phyloP scores from a whole-genome alignment of 192 early-diverging fungal genomes.

The Umbelopsis ramanniana region DNA sequence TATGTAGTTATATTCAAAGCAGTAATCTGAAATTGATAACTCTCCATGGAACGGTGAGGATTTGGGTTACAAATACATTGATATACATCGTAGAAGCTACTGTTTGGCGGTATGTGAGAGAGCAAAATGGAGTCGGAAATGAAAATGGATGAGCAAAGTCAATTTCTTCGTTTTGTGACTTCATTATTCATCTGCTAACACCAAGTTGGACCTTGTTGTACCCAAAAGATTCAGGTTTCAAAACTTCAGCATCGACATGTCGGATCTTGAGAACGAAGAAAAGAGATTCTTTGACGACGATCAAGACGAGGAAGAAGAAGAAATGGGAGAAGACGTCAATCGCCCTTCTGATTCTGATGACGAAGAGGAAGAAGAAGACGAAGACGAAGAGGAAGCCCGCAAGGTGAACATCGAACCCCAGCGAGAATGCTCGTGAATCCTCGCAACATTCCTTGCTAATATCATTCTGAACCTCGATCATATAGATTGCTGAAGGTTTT shows the following conservation, averaged over 20 bases:
- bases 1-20: too few relatives aligned
- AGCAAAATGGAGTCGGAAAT: background rate
- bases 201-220: background rate
- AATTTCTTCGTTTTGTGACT: constrained; percentile 8
- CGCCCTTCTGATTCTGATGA: constrained; percentile 67
- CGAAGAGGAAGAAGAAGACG: constrained; percentile 64
- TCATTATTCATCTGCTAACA: background rate
- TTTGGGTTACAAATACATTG: too few relatives aligned
- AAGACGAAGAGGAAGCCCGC: constrained; percentile 53
- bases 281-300: constrained; percentile 53
- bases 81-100: too few relatives aligned
- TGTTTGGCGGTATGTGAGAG: too few relatives aligned
- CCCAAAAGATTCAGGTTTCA: constrained; percentile 9
- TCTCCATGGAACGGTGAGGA: too few relatives aligned
- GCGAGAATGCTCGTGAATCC: background rate
- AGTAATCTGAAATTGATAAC: too few relatives aligned
- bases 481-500: constrained; percentile 66
- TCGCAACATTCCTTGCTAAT: background rate
- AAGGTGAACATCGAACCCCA: constrained; percentile 37
- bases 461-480: background rate
- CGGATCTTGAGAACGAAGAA: constrained; percentile 37
- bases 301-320: constrained; percentile 60
- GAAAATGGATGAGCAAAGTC: background rate
- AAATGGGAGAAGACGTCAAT: constrained; percentile 54
- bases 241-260: constrained; percentile 1